These are phyloP conservation scores for Citrullus colocynthis DNA, from an alignment of 306 rosid species.

Conservation along the genomic window DNA sequence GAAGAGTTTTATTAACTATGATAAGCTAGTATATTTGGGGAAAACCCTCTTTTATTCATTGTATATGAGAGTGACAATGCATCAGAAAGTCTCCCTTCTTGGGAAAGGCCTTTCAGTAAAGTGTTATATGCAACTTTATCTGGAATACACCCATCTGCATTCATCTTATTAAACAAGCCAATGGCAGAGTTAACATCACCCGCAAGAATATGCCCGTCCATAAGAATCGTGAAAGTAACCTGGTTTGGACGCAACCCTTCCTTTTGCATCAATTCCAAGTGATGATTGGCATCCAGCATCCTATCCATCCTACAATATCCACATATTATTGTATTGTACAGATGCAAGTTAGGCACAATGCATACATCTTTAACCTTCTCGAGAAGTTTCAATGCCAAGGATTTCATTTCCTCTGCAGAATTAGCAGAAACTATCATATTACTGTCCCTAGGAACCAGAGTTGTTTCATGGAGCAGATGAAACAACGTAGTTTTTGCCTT, in stretches of 20 bases:
- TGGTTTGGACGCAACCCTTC: constrained; percentile 33
- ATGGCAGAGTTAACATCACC: constrained; percentile 25
- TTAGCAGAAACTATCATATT: neutral
- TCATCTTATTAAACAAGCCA: constrained; percentile 30
- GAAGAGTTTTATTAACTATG: neutral
- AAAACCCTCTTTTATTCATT: constrained; percentile 5
- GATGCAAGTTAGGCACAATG: constrained; percentile 19
- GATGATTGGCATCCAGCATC: constrained; percentile 22
- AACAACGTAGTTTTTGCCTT: constrained; percentile 20
- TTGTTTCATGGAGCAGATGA: constrained; percentile 12
- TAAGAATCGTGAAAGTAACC: constrained; percentile 32
- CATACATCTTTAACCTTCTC: constrained; percentile 11
- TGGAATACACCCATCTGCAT: constrained; percentile 20
- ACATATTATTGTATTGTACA: constrained; percentile 26
- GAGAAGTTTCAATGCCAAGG: constrained; percentile 18
- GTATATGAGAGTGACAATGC: constrained; percentile 1
- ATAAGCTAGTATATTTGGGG: neutral
- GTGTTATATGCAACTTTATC: constrained; percentile 26
- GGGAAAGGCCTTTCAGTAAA: constrained; percentile 21
- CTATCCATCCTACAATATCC: constrained; percentile 20
- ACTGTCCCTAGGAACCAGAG: constrained; percentile 1
- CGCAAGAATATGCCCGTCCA: constrained; percentile 22
- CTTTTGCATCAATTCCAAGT: constrained; percentile 27
- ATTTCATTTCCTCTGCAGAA: constrained; percentile 12
- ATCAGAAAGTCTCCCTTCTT: neutral